Percentiles rank a stretch among this genome's conserved stretches.
Evolutionary conservation across 2,329 filamentous ascomycete species (phyloP).

Genomic region (Fusarium bulbicola): DNA sequence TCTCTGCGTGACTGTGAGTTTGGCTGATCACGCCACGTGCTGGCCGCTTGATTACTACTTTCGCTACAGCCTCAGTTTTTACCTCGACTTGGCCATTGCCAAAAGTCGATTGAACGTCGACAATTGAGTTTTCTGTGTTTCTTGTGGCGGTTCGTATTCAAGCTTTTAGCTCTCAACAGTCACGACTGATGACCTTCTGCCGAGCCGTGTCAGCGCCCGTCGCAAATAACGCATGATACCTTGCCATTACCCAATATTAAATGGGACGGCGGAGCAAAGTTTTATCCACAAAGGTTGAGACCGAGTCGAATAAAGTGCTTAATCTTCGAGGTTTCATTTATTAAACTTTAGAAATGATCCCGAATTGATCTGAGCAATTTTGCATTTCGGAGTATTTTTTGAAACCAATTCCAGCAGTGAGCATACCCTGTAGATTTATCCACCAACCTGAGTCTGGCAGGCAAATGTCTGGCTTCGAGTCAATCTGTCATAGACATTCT

Average conservation of each 20-base stretch:
- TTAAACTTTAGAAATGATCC: background rate
- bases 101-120: background rate
- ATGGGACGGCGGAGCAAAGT: background rate
- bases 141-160: background rate
- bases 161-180: background rate
- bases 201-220: background rate
- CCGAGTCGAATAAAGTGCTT: background rate
- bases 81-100: background rate
- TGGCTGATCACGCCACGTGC: background rate
- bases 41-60: background rate
- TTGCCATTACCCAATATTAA: background rate
- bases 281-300: too few species aligned
- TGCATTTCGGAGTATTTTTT: background rate
- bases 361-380: accelerated
- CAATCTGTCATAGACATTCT: too few species aligned
- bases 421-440: background rate
- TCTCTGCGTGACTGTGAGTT: too few species aligned
- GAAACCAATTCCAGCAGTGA: accelerated
- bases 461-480: too few species aligned
- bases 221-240: background rate
- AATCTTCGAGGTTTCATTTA: background rate
- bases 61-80: background rate
- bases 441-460: background rate
- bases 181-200: background rate
- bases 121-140: background rate